A percentile compares a stretch with the other conserved stretches of the same genome.
These are phyloP conservation scores for Fusarium sp. DNA, from an alignment of 2,329 filamentous ascomycete genomes.

Conservation along the genomic window DNA sequence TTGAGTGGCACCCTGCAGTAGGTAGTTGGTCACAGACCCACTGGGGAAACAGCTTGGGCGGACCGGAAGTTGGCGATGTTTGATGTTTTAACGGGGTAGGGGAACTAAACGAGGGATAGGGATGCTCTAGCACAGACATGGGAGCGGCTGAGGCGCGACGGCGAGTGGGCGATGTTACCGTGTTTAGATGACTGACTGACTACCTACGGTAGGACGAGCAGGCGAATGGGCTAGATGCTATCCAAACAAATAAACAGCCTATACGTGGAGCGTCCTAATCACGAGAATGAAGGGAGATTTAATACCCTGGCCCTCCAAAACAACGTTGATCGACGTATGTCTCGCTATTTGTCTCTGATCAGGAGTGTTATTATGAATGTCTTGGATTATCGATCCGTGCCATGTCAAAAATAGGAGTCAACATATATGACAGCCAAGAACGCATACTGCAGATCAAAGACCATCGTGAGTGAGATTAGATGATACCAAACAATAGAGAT, in stretches of 20 bases:
- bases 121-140: constrained; percentile 41
- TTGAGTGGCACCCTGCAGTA: constrained; percentile 29
- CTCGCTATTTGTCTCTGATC: constrained; percentile 23
- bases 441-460: constrained; percentile 11
- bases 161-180: constrained; percentile 21
- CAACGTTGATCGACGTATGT: constrained; percentile 26
- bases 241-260: background rate
- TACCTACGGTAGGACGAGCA: background rate
- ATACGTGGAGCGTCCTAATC: background rate
- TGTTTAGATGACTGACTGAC: constrained; percentile 10
- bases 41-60: constrained; percentile 34
- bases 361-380: constrained; percentile 10
- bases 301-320: background rate
- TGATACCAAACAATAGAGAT: constrained; percentile 2
- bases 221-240: background rate
- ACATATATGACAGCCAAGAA: background rate
- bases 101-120: constrained; percentile 35
- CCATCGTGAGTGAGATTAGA: constrained; percentile 1
- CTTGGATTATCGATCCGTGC: background rate
- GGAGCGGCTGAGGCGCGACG: constrained; percentile 44
- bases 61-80: constrained; percentile 36
- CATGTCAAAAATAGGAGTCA: constrained; percentile 3
- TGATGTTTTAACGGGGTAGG: constrained; percentile 41
- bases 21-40: constrained; percentile 36
- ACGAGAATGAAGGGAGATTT: constrained; percentile 20